Evolutionary conservation across 2,329 filamentous ascomycete species (phyloP).

Genomic region (Trichoderma simmonsii): DNA sequence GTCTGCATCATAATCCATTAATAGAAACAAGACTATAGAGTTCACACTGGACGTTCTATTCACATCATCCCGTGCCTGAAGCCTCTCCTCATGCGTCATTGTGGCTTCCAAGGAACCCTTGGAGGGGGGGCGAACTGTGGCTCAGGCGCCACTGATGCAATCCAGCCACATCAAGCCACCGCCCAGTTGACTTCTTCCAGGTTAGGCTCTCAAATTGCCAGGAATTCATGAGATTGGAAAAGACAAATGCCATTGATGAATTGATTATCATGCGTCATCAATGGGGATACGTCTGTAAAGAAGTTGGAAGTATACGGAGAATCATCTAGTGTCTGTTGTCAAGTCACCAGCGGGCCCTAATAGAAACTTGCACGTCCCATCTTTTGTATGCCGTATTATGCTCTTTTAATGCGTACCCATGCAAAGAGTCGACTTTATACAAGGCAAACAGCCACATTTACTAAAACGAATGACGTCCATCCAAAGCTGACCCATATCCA

Average conservation of each 20-base stretch:
- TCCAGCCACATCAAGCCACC: background rate
- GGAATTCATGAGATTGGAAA: background rate
- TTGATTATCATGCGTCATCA: background rate
- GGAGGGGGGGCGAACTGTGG: background rate
- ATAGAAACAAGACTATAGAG: background rate
- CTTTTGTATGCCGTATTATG: background rate
- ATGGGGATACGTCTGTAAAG: too few relatives aligned
- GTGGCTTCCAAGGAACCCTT: background rate
- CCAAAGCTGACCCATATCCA: background rate
- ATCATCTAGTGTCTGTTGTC: too few relatives aligned
- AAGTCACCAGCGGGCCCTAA: too few relatives aligned
- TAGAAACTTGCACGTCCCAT: background rate
- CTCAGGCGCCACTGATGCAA: background rate
- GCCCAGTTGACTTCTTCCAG: background rate
- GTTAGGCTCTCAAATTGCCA: background rate
- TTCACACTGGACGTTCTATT: background rate
- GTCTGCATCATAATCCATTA: background rate
- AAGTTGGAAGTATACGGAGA: too few relatives aligned
- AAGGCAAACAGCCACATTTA: background rate
- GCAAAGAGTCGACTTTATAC: background rate
- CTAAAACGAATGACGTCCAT: background rate
- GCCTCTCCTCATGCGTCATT: conserved; percentile 1
- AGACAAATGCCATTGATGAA: background rate
- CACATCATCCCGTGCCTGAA: background rate
- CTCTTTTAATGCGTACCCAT: background rate